Evolutionary conservation across 2,329 filamentous ascomycete genomes (phyloP).

Genomic region (Phoma sp.): DNA sequence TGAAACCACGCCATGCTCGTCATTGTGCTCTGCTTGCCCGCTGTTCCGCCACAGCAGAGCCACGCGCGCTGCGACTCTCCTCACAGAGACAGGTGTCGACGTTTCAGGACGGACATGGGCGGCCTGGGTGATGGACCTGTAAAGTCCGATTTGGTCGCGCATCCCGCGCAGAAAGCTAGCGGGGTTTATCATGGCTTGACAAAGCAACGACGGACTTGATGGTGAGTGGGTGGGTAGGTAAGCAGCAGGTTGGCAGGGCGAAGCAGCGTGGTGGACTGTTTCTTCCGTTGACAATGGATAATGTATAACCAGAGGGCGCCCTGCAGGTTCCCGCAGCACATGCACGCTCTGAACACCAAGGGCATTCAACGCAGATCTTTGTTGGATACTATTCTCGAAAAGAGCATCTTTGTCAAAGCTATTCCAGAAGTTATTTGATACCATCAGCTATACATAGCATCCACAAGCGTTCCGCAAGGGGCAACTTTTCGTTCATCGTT

Average conservation of each 20-base stretch:
- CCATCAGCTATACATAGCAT: slow-evolving; percentile 5
- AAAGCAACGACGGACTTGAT: slow-evolving; percentile 4
- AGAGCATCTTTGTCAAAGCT: slow-evolving; percentile 1
- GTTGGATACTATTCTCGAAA: not conserved
- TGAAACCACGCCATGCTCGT: slow-evolving; percentile 4
- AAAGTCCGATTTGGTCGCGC: slow-evolving; percentile 1
- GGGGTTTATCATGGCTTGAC: not conserved
- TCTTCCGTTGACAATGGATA: not conserved
- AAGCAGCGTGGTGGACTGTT: slow-evolving; percentile 2
- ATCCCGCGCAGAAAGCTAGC: not conserved
- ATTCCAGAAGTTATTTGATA: not conserved
- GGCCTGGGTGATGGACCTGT: not conserved
- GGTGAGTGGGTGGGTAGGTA: not conserved
- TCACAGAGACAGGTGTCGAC: not conserved
- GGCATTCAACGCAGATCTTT: not conserved
- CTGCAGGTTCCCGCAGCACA: not conserved
- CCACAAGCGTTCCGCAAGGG: slow-evolving; percentile 6
- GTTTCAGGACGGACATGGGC: slow-evolving; percentile 5
- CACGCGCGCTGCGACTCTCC: not conserved
- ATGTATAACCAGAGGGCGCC: slow-evolving; percentile 2
- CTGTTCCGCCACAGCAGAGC: not conserved
- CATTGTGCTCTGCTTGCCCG: not conserved
- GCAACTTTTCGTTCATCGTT: slow-evolving; percentile 2
- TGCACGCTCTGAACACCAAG: not conserved
- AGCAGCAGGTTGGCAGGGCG: not conserved